Evolutionary conservation across 331 rosid species (phyloP).

Genomic region (Acacia pycnantha): DNA sequence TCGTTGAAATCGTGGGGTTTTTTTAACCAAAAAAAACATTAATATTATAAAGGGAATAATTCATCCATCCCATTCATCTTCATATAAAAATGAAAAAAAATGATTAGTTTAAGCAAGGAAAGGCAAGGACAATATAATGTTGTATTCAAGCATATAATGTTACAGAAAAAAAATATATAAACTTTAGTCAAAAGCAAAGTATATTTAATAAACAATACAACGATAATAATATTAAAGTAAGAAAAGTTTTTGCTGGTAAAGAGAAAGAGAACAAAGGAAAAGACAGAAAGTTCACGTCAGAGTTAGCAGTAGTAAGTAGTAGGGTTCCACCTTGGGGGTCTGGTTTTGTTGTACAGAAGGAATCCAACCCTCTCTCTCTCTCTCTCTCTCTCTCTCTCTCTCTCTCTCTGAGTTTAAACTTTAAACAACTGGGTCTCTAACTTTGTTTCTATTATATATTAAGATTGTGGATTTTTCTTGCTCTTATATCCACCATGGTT

Average conservation of each 20-base stretch:
- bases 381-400: conserved; percentile 14
- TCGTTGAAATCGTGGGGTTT: not conserved
- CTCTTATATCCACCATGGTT: conserved; percentile 45
- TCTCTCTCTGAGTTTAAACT: conserved; percentile 19
- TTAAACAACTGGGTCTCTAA: conserved; percentile 35
- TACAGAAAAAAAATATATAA: conserved; percentile 6
- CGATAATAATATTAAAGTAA: conserved; percentile 27
- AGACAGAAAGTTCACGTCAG: conserved; percentile 95
- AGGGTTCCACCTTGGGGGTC: conserved; percentile 60
- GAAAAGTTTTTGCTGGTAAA: conserved; percentile 34
- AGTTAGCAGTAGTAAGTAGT: conserved; percentile 75
- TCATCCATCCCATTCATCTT: conserved; percentile 10
- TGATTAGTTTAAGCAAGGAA: conserved; percentile 37
- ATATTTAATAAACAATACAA: not conserved
- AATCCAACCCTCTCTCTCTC: conserved; percentile 12
- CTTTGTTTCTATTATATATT: conserved; percentile 50
- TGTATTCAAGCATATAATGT: conserved; percentile 39
- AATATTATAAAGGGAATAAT: not conserved
- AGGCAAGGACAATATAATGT: conserved; percentile 1
- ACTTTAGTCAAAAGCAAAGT: conserved; percentile 17
- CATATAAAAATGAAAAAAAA: conserved; percentile 34
- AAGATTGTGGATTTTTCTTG: conserved; percentile 51
- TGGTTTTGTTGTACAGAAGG: conserved; percentile 49
- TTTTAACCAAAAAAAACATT: too few relatives aligned
- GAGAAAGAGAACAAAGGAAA: conserved; percentile 66